A percentile compares a stretch with the other conserved stretches of the same genome.
phyloP scores from a whole-genome alignment of 2,329 filamentous ascomycete genomes.

The Tricladium varicosporioides region DNA sequence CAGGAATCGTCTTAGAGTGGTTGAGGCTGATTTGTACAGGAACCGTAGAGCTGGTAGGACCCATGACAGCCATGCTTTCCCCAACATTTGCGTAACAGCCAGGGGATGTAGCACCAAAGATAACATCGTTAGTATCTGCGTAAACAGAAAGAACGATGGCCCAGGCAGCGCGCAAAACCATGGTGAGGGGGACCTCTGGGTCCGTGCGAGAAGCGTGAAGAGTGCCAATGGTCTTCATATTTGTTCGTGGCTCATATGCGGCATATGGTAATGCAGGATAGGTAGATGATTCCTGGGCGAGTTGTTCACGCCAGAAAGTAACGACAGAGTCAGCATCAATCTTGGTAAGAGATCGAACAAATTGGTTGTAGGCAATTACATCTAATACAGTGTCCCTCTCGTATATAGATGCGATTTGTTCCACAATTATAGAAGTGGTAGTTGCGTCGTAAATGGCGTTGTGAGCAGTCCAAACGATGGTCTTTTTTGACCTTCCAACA shows the following conservation, averaged over 20 bases:
- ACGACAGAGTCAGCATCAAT: not conserved
- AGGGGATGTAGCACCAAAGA: conserved; percentile 42
- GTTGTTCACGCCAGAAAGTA: not conserved
- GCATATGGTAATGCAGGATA: not conserved
- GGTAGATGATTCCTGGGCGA: not conserved
- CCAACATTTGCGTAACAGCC: conserved; percentile 40
- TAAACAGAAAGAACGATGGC: conserved; percentile 39
- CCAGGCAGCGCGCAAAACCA: conserved; percentile 34
- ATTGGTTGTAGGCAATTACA: not conserved
- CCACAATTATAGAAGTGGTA: conserved; percentile 36
- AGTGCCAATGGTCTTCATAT: not conserved
- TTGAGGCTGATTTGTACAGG: conserved; percentile 38
- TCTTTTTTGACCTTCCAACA: conserved; percentile 13
- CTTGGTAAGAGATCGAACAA: not conserved
- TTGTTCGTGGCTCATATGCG: not conserved
- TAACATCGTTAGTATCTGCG: conserved; percentile 37
- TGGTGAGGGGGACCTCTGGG: conserved; percentile 8
- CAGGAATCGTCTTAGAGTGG: conserved; percentile 31
- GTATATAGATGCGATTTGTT: conserved; percentile 11
- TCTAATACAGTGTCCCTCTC: not conserved
- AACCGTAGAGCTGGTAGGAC: conserved; percentile 42
- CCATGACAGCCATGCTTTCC: conserved; percentile 40
- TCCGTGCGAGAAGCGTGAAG: not conserved
- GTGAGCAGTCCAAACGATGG: conserved; percentile 53
- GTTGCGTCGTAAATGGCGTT: conserved; percentile 56